Base-by-base conservation (phyloP, 768 basidiomycete genomes). In the Brasilioporus rufonigricans region DNA sequence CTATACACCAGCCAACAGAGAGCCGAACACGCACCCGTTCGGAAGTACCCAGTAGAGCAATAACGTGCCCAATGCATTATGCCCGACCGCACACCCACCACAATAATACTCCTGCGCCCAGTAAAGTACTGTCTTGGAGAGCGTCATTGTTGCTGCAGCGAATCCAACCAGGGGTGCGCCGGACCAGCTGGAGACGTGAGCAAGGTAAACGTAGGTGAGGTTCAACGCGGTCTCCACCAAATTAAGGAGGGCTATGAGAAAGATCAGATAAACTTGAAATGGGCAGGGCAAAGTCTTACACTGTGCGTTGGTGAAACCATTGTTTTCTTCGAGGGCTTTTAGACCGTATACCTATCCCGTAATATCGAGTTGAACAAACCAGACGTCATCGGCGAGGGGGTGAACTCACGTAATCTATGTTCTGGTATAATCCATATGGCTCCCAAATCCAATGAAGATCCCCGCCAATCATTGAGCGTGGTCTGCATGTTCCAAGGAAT, bases 371-470 rank as follows among this genome's bases (percentile, higher is more conserved):
- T 73, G 52, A 76, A 59, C 71, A 53, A 44, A 4, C 4, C 11
- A 2, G 10, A 14, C 21, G 8, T 1, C 31, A 23, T 21, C 31
- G 21, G 5, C 11, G 3, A 14, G 21, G n/a, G 5, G 12, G 44
- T 23, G 32, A 31, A 68, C 74, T 51, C 58, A 77, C 74, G 41
- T 72, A 65, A 56, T 78, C 74, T 32, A 91, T 74, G n/a, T 86
- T 74, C 64, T 91, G 86, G 71, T 92, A 93, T 29, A 89, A 55
- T 24, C 77, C 80, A 65, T 95, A 95, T 2, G 91, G 91, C 55
- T 80, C 75, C 93, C 93, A 96, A 41, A 95, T 80, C 93, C 92
- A 95, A 62, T 93, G 89, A 44, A 94, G 76, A 70, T 94, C 91
- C 3, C 93, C 93, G 1, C 90, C 92, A 60, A 74, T 74, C 85